A percentile compares a stretch with the other conserved stretches of the same genome.
Conservation (phyloP, 139 green algal genomes). For the Picochlorum sp. region DNA sequence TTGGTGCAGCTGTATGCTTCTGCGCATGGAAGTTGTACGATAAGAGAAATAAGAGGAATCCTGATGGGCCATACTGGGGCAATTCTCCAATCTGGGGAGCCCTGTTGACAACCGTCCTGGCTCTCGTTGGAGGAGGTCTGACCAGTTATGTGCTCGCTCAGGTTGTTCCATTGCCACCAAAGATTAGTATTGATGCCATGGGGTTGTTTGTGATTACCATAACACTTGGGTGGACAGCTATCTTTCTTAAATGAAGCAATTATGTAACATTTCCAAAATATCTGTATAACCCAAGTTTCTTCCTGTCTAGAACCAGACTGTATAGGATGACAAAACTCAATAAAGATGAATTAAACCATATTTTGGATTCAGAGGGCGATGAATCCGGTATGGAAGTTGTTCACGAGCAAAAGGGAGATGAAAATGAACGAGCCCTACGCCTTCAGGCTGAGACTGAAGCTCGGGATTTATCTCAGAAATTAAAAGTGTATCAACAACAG, state of each 20-base stretch:
- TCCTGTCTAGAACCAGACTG: neutral
- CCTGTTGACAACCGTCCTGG: constrained; percentile 42
- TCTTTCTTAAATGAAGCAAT: constrained; percentile 51
- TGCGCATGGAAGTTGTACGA: constrained; percentile 44
- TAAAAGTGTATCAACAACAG: constrained; percentile 72
- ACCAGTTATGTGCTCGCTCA: constrained; percentile 34
- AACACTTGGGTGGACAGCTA: constrained; percentile 41
- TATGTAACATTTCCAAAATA: neutral
- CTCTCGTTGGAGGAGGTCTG: constrained; percentile 39
- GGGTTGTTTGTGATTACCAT: constrained; percentile 53
- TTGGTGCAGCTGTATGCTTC: constrained; percentile 40
- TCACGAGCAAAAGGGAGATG: no score
- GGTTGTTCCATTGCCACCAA: constrained; percentile 39
- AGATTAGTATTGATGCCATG: constrained; percentile 35
- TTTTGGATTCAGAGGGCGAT: no score
- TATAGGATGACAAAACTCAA: no score
- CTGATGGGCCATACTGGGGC: constrained; percentile 59
- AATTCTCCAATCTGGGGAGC: constrained; percentile 65
- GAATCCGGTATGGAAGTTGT: no score
- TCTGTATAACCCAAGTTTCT: neutral
- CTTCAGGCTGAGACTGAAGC: constrained; percentile 53
- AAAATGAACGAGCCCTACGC: no score
- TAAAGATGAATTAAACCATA: no score
- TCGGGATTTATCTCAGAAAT: constrained; percentile 46
- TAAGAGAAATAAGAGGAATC: constrained; percentile 45